phyloP scores from a whole-genome alignment of 2,329 filamentous ascomycete genomes.

The Paraphaeosphaeria minitans region DNA sequence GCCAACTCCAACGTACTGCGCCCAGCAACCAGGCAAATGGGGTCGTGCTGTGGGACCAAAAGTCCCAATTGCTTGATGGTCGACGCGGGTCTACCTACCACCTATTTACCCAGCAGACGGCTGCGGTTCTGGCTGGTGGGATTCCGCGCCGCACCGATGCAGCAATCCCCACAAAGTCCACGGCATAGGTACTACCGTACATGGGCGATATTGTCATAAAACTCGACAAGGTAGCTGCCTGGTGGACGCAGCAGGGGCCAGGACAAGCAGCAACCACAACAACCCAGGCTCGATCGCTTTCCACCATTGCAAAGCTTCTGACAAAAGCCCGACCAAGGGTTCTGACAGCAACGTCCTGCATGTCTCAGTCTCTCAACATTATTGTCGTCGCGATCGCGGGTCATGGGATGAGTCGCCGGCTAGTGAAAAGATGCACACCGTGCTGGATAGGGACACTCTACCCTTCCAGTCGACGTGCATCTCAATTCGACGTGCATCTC shows the following conservation, averaged over 20 bases:
- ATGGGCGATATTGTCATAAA: constrained; percentile 4
- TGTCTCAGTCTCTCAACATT: not conserved
- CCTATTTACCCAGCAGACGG: not conserved
- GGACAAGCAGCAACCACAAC: not conserved
- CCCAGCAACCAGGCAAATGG: constrained; percentile 11
- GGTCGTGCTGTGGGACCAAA: not conserved
- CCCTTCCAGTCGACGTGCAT: not conserved
- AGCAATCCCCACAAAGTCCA: not conserved
- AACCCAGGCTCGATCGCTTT: not conserved
- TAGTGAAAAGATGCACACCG: not conserved
- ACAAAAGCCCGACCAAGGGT: not conserved
- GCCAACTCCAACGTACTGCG: not conserved
- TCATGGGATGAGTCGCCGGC: not conserved
- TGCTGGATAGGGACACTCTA: not conserved
- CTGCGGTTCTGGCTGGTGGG: not conserved
- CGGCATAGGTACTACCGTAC: not conserved
- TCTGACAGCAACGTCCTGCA: not conserved
- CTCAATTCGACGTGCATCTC: not conserved
- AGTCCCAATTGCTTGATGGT: not conserved
- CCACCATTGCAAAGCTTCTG: not conserved
- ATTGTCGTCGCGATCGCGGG: not conserved
- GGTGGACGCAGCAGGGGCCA: not conserved
- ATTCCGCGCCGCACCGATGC: not conserved
- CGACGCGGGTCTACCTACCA: not conserved
- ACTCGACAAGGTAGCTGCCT: not conserved